phyloP scores from a whole-genome alignment of 2,329 filamentous ascomycete species.

The Cladosporium sp. region DNA sequence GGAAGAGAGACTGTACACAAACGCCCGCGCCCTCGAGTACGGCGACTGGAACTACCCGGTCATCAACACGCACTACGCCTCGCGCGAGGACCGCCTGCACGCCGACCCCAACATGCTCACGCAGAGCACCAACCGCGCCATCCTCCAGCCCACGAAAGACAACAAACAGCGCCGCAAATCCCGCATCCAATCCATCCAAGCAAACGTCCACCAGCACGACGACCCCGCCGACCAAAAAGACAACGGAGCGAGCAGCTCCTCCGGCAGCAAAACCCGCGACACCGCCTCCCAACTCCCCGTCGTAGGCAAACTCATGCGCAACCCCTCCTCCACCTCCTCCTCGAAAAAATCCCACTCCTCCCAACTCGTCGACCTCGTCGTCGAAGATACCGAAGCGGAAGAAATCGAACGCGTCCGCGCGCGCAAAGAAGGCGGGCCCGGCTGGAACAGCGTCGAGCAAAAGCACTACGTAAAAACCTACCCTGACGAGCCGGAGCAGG shows the following conservation, averaged over 20 bases:
- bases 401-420: slow-evolving; percentile 58
- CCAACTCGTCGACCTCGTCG: slow-evolving; percentile 63
- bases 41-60: slow-evolving; percentile 98
- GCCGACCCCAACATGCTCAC: slow-evolving; percentile 50
- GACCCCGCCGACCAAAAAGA: slow-evolving; percentile 19
- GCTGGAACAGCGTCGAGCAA: slow-evolving; percentile 54
- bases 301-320: slow-evolving; percentile 38
- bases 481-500: slow-evolving; percentile 43
- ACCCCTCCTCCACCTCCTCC: slow-evolving; percentile 44
- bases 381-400: slow-evolving; percentile 61
- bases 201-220: slow-evolving; percentile 37
- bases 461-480: slow-evolving; percentile 54
- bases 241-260: slow-evolving; percentile 20
- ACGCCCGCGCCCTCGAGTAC: slow-evolving; percentile 69
- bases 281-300: slow-evolving; percentile 28
- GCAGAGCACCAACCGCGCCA: slow-evolving; percentile 51
- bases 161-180: slow-evolving; percentile 46
- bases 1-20: slow-evolving; percentile 67
- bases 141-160: slow-evolving; percentile 50
- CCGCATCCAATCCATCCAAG: slow-evolving; percentile 42
- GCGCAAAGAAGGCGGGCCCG: slow-evolving; percentile 58
- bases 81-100: slow-evolving; percentile 62
- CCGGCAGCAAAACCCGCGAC: slow-evolving; percentile 9
- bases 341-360: slow-evolving; percentile 52
- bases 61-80: slow-evolving; percentile 75